Base-by-base conservation (phyloP, 139 green algal genomes). In the Micractinium conductrix region DNA sequence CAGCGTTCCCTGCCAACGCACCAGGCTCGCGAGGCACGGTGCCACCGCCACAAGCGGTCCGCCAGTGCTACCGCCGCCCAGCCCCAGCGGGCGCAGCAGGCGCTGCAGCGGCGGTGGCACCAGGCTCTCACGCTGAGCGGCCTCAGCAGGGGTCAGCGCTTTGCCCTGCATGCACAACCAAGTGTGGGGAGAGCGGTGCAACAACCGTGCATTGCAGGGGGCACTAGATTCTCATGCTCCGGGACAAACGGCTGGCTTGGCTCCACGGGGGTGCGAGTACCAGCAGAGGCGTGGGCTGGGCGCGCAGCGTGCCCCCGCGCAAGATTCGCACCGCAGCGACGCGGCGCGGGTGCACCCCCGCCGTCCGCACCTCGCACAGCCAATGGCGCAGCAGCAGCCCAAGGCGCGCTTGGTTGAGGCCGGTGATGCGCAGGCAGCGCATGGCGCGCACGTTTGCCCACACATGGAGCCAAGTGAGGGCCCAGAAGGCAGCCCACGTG, bases 371-470 rank as follows among this genome's bases (percentile, higher is more conserved):
- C 63, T 48, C n/a, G 63, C 19, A 1, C 50, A 86, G n/a, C 73
- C 85, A 95, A 35, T 86, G 33, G 0, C 53, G 24, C 60, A 96
- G 74, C 78, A 96, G 82, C 33, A 93, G 50, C 38, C 92, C 79
- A 38, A 93, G 55, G 14, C 95, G 78, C 17, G 94, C 84, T 28
- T 82, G 74, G 70, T 98, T 98, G 62, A 98, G 48, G 37, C 89
- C 92, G 19, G 76, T 84, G 53, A 98, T 92, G 73, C 91, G 79
- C 78, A 98, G 88, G 73, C 84, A 88, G 35, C 95, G 88, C 89
- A 98, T 86, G 16, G 95, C 95, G 1, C 74, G 70, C 40, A 97
- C 84, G 89, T 98, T 98, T 69, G 92, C 91, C 68, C 86, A 95
- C 55, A 98, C 84, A 74, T 98, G 95, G 30, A 96, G 50, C 1